Conservation (phyloP, 2,329 filamentous ascomycete species). For the Lasiodiplodia sp. region DNA sequence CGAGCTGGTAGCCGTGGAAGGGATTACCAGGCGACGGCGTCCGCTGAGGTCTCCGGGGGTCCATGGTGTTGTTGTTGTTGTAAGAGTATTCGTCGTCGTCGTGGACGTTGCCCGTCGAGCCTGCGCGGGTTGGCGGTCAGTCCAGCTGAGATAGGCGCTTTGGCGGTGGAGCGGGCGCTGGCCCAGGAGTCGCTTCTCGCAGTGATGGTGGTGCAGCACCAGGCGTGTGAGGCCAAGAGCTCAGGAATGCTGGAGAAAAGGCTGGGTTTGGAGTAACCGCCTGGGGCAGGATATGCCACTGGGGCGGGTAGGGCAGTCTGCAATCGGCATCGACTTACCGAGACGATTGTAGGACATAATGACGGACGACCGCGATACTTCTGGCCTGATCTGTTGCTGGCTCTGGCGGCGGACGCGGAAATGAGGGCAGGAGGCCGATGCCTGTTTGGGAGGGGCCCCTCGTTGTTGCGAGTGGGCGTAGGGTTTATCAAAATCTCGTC, state of each 20-base stretch:
- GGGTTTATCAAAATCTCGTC: slow-evolving; percentile 22
- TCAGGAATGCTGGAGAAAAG: slow-evolving; percentile 9
- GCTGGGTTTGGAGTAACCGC: slow-evolving; percentile 19
- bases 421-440: slow-evolving; percentile 26
- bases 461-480: slow-evolving; percentile 14
- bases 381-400: slow-evolving; percentile 13
- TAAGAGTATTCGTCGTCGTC: slow-evolving; percentile 34
- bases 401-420: slow-evolving; percentile 21
- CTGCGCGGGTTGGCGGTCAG: slow-evolving; percentile 23
- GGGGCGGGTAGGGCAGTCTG: slow-evolving; percentile 46
- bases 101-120: slow-evolving; percentile 27
- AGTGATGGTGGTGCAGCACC: background rate
- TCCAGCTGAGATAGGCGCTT: slow-evolving; percentile 24
- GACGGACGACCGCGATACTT: slow-evolving; percentile 8
- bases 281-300: background rate
- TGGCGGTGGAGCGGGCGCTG: slow-evolving; percentile 19
- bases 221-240: slow-evolving; percentile 13
- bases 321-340: slow-evolving; percentile 48
- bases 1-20: slow-evolving; percentile 79
- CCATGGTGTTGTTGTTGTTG: slow-evolving; percentile 49
- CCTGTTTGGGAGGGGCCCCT: slow-evolving; percentile 9
- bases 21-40: slow-evolving; percentile 81
- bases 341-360: slow-evolving; percentile 56
- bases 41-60: slow-evolving; percentile 62
- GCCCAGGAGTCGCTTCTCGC: slow-evolving; percentile 14